A percentile compares a stretch with the other conserved stretches of the same genome.
These are phyloP conservation scores for Acer campestre DNA, from an alignment of 345 rosid species.

Conservation along the genomic window DNA sequence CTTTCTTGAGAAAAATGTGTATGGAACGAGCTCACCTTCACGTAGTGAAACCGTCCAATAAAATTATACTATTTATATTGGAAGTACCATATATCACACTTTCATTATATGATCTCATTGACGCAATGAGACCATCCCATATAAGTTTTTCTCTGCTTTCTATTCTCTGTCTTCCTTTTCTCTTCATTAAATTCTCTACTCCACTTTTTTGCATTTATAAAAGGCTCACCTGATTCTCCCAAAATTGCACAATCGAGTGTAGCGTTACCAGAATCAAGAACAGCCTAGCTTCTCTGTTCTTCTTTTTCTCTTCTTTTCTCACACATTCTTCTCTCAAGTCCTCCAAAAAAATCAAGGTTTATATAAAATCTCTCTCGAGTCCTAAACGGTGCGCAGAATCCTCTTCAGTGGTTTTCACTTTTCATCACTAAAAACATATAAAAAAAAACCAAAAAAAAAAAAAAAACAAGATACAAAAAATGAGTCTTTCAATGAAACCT, in stretches of 20 bases:
- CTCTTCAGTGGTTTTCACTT: neutral
- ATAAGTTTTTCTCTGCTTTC: no score
- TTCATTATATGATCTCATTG: no score
- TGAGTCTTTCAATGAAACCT: conserved; percentile 30
- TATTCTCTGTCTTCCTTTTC: neutral
- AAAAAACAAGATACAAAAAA: neutral
- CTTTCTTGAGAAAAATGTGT: no score
- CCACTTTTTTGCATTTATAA: conserved; percentile 23
- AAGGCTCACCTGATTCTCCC: neutral
- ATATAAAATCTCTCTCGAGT: no score
- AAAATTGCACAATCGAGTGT: neutral
- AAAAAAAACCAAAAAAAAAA: neutral
- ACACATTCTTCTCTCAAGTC: neutral
- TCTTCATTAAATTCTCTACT: neutral
- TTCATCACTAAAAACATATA: neutral
- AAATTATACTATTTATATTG: no score
- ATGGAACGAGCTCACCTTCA: no score
- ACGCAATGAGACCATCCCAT: no score
- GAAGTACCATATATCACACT: no score
- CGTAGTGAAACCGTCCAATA: no score
- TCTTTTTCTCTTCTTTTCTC: neutral
- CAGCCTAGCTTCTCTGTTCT: neutral
- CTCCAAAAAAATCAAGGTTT: neutral
- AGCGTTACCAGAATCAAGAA: neutral
- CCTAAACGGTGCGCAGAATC: neutral